Evolutionary conservation across 495 filamentous ascomycete genomes (phyloP).

Genomic region (Penicillium manginii): DNA sequence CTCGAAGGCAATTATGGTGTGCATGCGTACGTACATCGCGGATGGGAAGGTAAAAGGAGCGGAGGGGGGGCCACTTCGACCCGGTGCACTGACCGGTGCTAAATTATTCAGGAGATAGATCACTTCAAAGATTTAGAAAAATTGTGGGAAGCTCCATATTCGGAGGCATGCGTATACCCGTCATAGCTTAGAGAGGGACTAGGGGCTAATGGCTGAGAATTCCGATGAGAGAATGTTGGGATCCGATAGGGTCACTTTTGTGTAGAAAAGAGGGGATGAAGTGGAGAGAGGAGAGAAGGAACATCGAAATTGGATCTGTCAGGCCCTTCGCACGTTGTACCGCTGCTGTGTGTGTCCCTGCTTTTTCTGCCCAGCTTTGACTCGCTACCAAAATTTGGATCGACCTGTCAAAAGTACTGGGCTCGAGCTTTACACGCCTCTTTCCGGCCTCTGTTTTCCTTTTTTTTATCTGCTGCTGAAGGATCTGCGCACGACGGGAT

Average conservation of each 20-base stretch:
- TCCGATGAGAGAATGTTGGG: not conserved
- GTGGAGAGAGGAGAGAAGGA: not conserved
- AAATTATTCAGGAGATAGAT: slow-evolving; percentile 9
- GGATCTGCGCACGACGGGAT: slow-evolving; percentile 16
- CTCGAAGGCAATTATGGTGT: slow-evolving; percentile 33
- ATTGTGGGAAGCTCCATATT: slow-evolving; percentile 10
- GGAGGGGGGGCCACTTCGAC: slow-evolving; percentile 12
- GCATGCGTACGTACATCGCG: slow-evolving; percentile 29
- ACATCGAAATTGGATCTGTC: slow-evolving; percentile 18
- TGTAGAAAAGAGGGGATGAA: slow-evolving; percentile 4
- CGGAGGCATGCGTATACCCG: slow-evolving; percentile 24
- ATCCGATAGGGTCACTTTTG: slow-evolving; percentile 30
- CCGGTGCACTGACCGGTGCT: slow-evolving; percentile 29
- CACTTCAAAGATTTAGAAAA: not conserved
- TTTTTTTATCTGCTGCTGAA: slow-evolving; percentile 10
- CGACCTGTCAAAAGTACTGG: slow-evolving; percentile 25
- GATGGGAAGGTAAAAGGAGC: slow-evolving; percentile 8
- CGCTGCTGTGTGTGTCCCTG: slow-evolving; percentile 14
- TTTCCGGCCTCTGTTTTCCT: not conserved
- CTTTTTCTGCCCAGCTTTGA: slow-evolving; percentile 10
- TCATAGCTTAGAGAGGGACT: slow-evolving; percentile 6
- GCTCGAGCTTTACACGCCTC: slow-evolving; percentile 1
- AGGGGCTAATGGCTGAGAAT: not conserved
- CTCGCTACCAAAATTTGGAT: slow-evolving; percentile 31
- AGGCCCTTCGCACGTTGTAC: slow-evolving; percentile 13